These are phyloP conservation scores for Fusarium sp. DNA, from an alignment of 2,329 filamentous ascomycete genomes.

Conservation along the genomic window DNA sequence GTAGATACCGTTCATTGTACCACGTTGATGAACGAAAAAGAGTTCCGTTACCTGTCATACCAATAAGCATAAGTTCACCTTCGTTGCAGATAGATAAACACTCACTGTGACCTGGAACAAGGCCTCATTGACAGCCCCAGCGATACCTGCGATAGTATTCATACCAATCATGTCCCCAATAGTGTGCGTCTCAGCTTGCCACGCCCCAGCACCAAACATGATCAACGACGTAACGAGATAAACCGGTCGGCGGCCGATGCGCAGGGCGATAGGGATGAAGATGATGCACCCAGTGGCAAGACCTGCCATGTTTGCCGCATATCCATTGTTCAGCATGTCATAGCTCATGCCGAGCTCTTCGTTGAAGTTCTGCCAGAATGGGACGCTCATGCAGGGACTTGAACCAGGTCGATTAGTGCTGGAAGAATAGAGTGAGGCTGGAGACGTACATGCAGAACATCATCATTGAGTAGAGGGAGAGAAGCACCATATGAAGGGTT, in stretches of 20 bases:
- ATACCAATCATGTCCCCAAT: slow-evolving; percentile 32
- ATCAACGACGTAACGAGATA: slow-evolving; percentile 41
- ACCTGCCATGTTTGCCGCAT: slow-evolving; percentile 43
- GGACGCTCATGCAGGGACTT: slow-evolving; percentile 29
- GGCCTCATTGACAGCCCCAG: slow-evolving; percentile 50
- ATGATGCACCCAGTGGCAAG: slow-evolving; percentile 45
- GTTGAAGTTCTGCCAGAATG: slow-evolving; percentile 31
- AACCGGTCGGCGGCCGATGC: slow-evolving; percentile 43
- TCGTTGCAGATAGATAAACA: rapidly evolving
- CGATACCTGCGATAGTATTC: slow-evolving; percentile 45
- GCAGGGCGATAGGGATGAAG: slow-evolving; percentile 46
- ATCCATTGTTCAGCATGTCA: slow-evolving; percentile 36
- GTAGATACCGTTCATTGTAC: slow-evolving; percentile 42
- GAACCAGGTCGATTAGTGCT: background rate
- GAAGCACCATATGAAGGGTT: slow-evolving; percentile 11
- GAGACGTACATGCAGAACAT: slow-evolving; percentile 29
- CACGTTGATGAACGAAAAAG: slow-evolving; percentile 45
- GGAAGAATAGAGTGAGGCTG: rapidly evolving
- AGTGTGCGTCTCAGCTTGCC: slow-evolving; percentile 39
- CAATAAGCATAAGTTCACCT: too few relatives aligned
- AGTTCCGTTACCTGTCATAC: slow-evolving; percentile 35
- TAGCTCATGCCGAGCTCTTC: slow-evolving; percentile 32
- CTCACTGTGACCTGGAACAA: slow-evolving; percentile 49
- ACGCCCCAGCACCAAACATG: slow-evolving; percentile 35
- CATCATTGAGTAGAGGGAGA: slow-evolving; percentile 29